These are phyloP conservation scores for Spinacia oleracea DNA, from an alignment of 179 eudicot species.

Conservation along the genomic window DNA sequence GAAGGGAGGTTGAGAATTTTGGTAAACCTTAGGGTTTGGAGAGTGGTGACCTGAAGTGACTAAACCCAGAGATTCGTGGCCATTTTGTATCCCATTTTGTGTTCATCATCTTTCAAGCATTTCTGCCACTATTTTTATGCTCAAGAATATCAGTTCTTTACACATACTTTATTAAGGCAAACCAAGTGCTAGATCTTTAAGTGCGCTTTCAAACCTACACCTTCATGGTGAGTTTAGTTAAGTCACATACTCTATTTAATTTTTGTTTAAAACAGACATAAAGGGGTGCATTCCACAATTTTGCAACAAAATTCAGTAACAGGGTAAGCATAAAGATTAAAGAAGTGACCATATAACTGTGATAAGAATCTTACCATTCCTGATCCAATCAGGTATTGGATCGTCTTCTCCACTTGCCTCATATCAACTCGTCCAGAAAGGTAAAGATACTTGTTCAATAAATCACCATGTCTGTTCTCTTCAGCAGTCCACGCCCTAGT, in stretches of 20 bases:
- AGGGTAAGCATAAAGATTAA: background rate
- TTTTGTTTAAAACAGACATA: background rate
- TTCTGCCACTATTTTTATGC: no score
- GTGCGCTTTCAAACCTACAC: background rate
- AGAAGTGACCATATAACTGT: background rate
- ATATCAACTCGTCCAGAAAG: conserved; percentile 74
- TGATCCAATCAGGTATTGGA: conserved; percentile 71
- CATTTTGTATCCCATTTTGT: no score
- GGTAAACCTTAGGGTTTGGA: no score
- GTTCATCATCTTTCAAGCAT: no score
- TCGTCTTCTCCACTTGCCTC: conserved; percentile 73
- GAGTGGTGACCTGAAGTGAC: no score
- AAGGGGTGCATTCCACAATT: background rate
- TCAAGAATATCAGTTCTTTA: no score
- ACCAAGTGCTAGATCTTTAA: background rate
- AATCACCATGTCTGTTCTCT: conserved; percentile 79
- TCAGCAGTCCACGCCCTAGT: conserved; percentile 81
- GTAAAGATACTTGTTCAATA: conserved; percentile 74
- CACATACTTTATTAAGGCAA: no score
- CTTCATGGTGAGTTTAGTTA: background rate
- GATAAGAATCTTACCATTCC: conserved; percentile 58
- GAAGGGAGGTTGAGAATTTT: no score
- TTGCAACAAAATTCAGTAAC: background rate
- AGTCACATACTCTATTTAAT: background rate
- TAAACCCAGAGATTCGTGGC: no score